Evolutionary conservation across 225 moss, liverwort and hornwort species (phyloP).

Genomic region (Anthoceros angustus): DNA sequence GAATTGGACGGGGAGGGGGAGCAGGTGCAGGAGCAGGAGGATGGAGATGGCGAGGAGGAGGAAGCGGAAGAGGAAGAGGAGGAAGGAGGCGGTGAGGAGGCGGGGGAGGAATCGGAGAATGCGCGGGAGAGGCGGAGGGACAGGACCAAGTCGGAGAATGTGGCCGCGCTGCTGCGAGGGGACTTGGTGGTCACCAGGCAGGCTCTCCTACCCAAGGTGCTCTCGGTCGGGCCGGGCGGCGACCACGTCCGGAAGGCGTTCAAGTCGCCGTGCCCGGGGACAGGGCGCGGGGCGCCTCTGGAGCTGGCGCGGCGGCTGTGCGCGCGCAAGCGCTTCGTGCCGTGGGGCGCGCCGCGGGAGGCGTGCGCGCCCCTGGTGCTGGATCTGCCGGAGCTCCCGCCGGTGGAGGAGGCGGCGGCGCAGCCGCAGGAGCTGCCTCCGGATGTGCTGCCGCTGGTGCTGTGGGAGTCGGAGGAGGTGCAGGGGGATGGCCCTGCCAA

Average conservation of each 20-base stretch:
- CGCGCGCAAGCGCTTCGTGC: slow-evolving; percentile 79
- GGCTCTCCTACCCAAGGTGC: slow-evolving; percentile 68
- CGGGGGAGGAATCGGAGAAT: slow-evolving; percentile 6
- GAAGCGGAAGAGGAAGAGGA: slow-evolving; percentile 4
- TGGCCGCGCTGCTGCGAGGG: slow-evolving; percentile 45
- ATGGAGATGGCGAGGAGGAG: slow-evolving; percentile 1
- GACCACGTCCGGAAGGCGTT: slow-evolving; percentile 78
- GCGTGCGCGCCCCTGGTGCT: slow-evolving; percentile 54
- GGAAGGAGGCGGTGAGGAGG: slow-evolving; percentile 1
- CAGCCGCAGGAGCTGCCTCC: slow-evolving; percentile 64
- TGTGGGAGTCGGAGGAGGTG: slow-evolving; percentile 60
- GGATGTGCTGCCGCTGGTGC: slow-evolving; percentile 66
- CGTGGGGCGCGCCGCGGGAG: slow-evolving; percentile 49
- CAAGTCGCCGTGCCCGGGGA: slow-evolving; percentile 67
- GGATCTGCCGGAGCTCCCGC: slow-evolving; percentile 23
- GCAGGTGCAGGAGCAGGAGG: slow-evolving; percentile 6
- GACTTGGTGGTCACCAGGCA: slow-evolving; percentile 69
- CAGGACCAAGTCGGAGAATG: slow-evolving; percentile 23
- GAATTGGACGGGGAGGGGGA: slow-evolving; percentile 6
- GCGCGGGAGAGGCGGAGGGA: neutral
- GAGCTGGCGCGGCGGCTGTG: slow-evolving; percentile 74
- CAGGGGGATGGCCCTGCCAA: slow-evolving; percentile 31
- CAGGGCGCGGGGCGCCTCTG: slow-evolving; percentile 25
- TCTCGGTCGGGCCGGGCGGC: slow-evolving; percentile 57
- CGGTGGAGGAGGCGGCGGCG: slow-evolving; percentile 26